Evolutionary conservation across 164 flowering plant genomes (phyloP).

Genomic region (Houttuynia cordata): DNA sequence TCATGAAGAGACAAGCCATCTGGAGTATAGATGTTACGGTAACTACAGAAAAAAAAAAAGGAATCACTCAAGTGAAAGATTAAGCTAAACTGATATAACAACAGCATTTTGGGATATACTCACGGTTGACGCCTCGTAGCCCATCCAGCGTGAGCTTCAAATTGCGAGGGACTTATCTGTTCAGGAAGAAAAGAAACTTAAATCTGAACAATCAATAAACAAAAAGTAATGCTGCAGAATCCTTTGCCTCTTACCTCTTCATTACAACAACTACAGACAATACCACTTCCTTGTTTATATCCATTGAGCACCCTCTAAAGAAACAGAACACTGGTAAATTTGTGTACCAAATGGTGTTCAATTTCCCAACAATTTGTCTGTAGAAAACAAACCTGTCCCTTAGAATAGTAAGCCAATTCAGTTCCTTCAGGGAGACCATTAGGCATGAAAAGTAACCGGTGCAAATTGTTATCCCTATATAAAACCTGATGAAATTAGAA

Average conservation of each 20-base stretch:
- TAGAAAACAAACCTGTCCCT: slow-evolving; percentile 55
- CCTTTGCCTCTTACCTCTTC: slow-evolving; percentile 30
- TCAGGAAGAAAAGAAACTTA: slow-evolving; percentile 2
- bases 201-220: neutral
- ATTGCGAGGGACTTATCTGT: slow-evolving; percentile 90
- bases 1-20: slow-evolving; percentile 81
- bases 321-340: neutral
- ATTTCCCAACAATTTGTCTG: neutral
- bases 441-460: slow-evolving; percentile 71
- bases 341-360: neutral
- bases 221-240: neutral
- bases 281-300: slow-evolving; percentile 72
- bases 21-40: slow-evolving; percentile 77
- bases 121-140: slow-evolving; percentile 92
- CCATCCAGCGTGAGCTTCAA: slow-evolving; percentile 98
- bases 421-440: slow-evolving; percentile 95
- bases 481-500: neutral
- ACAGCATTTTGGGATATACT: slow-evolving; percentile 19
- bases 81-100: neutral
- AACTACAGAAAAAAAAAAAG: slow-evolving; percentile 37
- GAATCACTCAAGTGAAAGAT: neutral
- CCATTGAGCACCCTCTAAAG: slow-evolving; percentile 57
- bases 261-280: slow-evolving; percentile 59
- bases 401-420: slow-evolving; percentile 62
- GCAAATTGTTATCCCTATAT: slow-evolving; percentile 81